Evolutionary conservation across 352 stramenopile genomes (phyloP), one percentile per base, ranked within the genome.

Genomic region (Phytophthora rubi): DNA sequence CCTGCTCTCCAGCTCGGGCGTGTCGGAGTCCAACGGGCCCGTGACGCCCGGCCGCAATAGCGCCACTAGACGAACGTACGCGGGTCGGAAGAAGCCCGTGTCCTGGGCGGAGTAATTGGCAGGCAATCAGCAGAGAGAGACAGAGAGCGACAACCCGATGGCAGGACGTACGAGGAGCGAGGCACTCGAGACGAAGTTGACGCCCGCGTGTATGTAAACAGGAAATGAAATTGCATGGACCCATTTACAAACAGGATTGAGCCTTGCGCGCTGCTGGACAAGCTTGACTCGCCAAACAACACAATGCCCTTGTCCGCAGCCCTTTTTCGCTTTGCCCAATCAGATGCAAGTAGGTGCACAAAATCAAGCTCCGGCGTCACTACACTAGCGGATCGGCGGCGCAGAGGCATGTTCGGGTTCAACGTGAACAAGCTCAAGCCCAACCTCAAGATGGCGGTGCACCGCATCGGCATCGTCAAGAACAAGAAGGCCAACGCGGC

Each of bases 401-500:
- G 33, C 16, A 13, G 15, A 37, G 74, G 44, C 21, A 96, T 97
- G 86, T 96, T 96, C 62, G 88, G 89, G 61, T 97, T 97, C 71
- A 93, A 96, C 63, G 83, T 93, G 66, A 95, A 96, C 64, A 97
- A 97, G 82, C 88, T 96, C 67, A 97, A 97, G 83, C 86, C 91
- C 16, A 95, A 94, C 73, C 85, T 98, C 49, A 97, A 97, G 82
- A 98, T 98, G 92, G 90, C 90, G n/a, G 83, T 97, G 61, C 83
- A 96, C 53, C 89, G 92, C 65, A 97, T 98, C 66, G 82, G 85
- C 56, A 96, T 97, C 61, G 73, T 95, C 60, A 97, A 96, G 79
- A 98, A 97, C 79, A 97, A 98, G 79, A 97, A 96, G 76, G 85
- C 86, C 7, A 92, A 94, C 68, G 77, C 82, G 28, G 90, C 88